Evolutionary conservation across 108 stramenopile genomes (phyloP), one percentile per base, ranked within the genome.

Genomic region (Skeletonema grethae): DNA sequence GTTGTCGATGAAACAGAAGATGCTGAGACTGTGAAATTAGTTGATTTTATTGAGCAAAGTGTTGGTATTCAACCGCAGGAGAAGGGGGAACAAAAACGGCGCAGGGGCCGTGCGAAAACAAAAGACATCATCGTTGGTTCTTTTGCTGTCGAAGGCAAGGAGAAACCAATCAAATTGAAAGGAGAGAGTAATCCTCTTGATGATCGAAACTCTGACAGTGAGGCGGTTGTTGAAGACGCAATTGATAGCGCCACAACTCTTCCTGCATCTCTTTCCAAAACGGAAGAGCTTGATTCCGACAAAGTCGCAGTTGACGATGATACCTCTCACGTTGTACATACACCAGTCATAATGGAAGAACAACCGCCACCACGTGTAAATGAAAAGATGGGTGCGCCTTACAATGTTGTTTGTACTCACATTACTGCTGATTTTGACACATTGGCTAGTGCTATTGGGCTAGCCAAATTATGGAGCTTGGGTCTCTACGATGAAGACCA

Each of bases 351-450:
- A 9, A 79, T 79, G 77, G 77, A 79, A 79, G 77, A 79, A 24
- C 70, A 72, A 50, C 77, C 77, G 22, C 77, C 77, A 12, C 77
- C 77, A 28, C 64, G 69, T 61, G 77, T 79, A 25, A 79, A 70
- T 57, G 77, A 79, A 61, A 79, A 62, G 57, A 67, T 43, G 65
- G 77, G 69, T 32, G 65, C 70, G 20, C 77, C 77, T 28, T 79
- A 72, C 82, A 95, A 95, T 62, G 95, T 95, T 1, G 95, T 95
- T 1, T 80, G 93, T 72, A 95, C 95, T 15, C 92, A 93, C 60
- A 90, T 88, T 59, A 95, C 92, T 16, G 92, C 92, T 4, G 95
- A 95, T 74, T 95, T 95, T 81, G 95, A 95, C 77, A 86, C 90
- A 1, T 70, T 95, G 59, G 95, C 95, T 22, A 77, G 77, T 45